Evolutionary conservation across 225 moss, liverwort and hornwort species (phyloP), one percentile per base, ranked within the genome.

Genomic region (Bryoerythrophyllum caledonicum): DNA sequence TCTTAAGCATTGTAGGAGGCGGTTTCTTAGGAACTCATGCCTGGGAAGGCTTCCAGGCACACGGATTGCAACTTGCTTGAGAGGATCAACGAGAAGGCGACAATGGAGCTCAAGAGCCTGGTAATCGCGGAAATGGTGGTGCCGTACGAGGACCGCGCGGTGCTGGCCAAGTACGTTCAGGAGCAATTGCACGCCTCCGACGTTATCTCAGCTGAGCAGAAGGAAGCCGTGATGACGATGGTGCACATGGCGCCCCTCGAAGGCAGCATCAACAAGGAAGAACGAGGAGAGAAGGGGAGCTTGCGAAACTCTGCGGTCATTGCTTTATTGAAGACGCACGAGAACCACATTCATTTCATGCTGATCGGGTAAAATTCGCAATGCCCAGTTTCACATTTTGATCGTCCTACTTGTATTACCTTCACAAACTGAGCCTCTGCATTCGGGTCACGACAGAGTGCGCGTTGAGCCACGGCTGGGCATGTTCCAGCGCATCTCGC

Each of bases 51-150:
- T 15, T 83, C 8, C 28, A 96, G 96, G 82, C 82, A 85, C 27
- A 82, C 76, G 55, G 93, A 93, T 60, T 89, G 78, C 74, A 85
- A 84, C 4, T 56, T 91, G 71, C 84, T 96, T 20, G 85, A 82
- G 67, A 90, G 71, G 10, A 90, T 94, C 10, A 91, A 86, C 25
- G 87, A 88, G 4, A 76, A 80, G 20, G 82, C 94, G 41, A 94
- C 90, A 0, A 44, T 94, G 72, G 94, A 97, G 74, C 80, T 97
- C 28, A 91, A 90, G 46, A 89, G 89, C 14, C 67, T 97, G 25
- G 90, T 94, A 26, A 91, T 94, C 57, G 86, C 86, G 35, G 94
- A 97, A 81, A 94, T 82, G 12, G 78, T 94, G 13, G 91, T 94
- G 30, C 90, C 90, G 0, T 86, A 76, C 54, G 60, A 91, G 66